Percentiles rank a stretch among this genome's conserved stretches.
Evolutionary conservation across 305 asterid genomes (phyloP).

Genomic region (Striga hermonthica): DNA sequence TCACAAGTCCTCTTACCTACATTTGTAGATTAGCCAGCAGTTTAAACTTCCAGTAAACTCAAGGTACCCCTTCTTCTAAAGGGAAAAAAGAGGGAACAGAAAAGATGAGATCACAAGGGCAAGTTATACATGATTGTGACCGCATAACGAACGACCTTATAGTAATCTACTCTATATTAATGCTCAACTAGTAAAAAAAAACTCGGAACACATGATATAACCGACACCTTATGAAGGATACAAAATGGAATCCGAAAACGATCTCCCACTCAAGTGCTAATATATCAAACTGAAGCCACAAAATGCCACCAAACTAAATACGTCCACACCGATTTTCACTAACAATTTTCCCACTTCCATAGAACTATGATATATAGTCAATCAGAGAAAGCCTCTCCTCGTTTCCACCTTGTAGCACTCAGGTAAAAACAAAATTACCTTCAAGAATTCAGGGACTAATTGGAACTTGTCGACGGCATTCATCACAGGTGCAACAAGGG

Average conservation of each 20-base stretch:
- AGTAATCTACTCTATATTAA: slow-evolving; percentile 16
- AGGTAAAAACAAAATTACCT: slow-evolving; percentile 34
- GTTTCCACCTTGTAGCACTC: neutral
- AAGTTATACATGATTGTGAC: slow-evolving; percentile 5
- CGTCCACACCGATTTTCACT: slow-evolving; percentile 2
- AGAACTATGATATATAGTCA: neutral
- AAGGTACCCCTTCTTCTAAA: neutral
- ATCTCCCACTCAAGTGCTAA: neutral
- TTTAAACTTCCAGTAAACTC: neutral
- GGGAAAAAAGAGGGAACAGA: neutral
- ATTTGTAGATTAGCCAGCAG: slow-evolving; percentile 31
- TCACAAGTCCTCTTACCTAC: slow-evolving; percentile 89
- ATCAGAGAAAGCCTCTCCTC: neutral
- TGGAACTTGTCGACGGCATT: slow-evolving; percentile 58
- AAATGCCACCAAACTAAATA: neutral
- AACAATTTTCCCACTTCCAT: neutral
- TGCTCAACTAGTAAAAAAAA: slow-evolving; percentile 9
- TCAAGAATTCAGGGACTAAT: slow-evolving; percentile 62
- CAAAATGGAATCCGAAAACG: slow-evolving; percentile 1
- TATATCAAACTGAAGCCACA: neutral
- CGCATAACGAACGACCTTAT: neutral
- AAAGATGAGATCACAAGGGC: neutral
- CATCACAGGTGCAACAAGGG: slow-evolving; percentile 59
- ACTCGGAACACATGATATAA: neutral
- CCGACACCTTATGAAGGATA: neutral